phyloP scores from a whole-genome alignment of 2,329 filamentous ascomycete genomes.

The Aspergillus sp. region DNA sequence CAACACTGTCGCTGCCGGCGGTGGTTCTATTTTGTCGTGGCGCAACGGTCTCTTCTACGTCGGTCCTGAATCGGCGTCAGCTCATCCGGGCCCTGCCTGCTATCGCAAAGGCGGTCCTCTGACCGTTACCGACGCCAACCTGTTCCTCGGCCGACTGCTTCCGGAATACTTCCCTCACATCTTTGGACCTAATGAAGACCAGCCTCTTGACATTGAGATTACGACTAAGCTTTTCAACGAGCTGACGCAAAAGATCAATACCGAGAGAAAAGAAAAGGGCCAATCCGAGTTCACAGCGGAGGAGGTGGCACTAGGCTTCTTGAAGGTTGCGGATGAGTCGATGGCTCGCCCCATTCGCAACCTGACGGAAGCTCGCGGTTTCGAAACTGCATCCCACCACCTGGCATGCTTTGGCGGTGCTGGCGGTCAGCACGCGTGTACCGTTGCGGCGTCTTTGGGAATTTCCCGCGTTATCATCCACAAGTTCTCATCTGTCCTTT shows the following conservation, averaged over 20 bases:
- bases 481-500: constrained; percentile 86
- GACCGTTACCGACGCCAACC: constrained; percentile 89
- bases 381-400: constrained; percentile 87
- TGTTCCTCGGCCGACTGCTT: constrained; percentile 80
- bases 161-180: constrained; percentile 97
- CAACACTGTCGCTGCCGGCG: constrained; percentile 90
- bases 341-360: constrained; percentile 75
- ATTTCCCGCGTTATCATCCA: constrained; percentile 86
- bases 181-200: constrained; percentile 85
- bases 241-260: constrained; percentile 60
- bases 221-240: constrained; percentile 75
- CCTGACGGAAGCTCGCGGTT: constrained; percentile 87
- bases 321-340: constrained; percentile 47
- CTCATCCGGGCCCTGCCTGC: constrained; percentile 87
- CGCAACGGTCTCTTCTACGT: constrained; percentile 89
- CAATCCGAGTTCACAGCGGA: constrained; percentile 56
- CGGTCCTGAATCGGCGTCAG: constrained; percentile 86
- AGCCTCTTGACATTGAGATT: constrained; percentile 74
- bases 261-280: constrained; percentile 53
- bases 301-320: constrained; percentile 45
- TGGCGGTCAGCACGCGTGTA: constrained; percentile 88
- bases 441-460: constrained; percentile 81
- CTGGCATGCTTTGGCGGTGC: constrained; percentile 91
- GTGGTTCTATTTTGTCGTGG: constrained; percentile 71
- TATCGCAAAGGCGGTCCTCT: constrained; percentile 89